Base-by-base conservation (phyloP, 208 protist species). In the Acanthamoeba lenticulata region DNA sequence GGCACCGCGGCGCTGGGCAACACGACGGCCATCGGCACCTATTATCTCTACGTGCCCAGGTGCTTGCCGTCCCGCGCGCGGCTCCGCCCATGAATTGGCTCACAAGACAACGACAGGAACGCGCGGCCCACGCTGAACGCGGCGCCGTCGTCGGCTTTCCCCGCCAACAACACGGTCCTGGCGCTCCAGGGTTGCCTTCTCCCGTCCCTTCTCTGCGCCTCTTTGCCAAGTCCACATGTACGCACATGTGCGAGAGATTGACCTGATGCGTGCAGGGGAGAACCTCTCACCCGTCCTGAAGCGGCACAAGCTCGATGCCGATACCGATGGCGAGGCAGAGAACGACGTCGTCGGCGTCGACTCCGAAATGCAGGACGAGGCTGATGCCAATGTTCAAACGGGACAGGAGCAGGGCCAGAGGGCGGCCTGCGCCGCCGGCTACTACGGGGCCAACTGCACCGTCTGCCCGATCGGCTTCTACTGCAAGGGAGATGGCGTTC, bases 1-100 rank as follows among this genome's bases (percentile, higher is more conserved):
- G 27, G 21, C 42, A 85, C 42, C 29, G 36, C 27, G 27, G 15
- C 74, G 6, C 24, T 85, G n/a, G 38, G 32, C 9, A 55, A 85
- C 44, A 32, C 74, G n/a, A 85, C 74, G 2, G 38, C 27, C 27
- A 24, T 5, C 27, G 52, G 52, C 17, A 32, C 52, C 36, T 91
- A 91, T 32, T 91, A 91, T 40, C 44, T 91, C 9, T 91, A 91
- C 38, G 13, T 91, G 17, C n/a, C 29, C 32, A 60, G 85, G 85
- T 91, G 11, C 2, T 21, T 40, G 9, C 15, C 85, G 19, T 72
- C 38, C 19, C 5, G 9, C 6, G 40, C 34, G 13, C 4, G 29
- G 38, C 32, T 19, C 77, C 24, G 32, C 27, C 47, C 3, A 19
- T 89, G 29, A 15, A 89, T 6, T 52, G 27, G 9, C n/a, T n/a